A percentile compares a stretch with the other conserved stretches of the same genome.
Conservation (phyloP, 1,284 basidiomycete genomes). For the Mycosarcoma mackinlayi region DNA sequence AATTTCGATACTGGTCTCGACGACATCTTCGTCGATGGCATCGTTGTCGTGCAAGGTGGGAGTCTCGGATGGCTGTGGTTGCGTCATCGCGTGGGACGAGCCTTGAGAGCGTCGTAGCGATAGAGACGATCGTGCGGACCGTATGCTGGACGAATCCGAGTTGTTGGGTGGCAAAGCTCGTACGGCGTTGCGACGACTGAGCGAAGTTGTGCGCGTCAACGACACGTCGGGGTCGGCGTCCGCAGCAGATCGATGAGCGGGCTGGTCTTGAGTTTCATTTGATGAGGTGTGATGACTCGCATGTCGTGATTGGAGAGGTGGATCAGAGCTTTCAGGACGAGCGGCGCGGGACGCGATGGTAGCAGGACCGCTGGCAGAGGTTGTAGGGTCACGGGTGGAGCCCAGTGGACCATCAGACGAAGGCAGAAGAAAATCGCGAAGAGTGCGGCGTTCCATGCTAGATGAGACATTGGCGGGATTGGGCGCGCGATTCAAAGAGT, state of each 20-base stretch:
- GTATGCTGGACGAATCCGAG: conserved; percentile 30
- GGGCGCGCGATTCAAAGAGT: background rate
- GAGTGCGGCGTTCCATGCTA: conserved; percentile 1
- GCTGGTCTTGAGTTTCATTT: background rate
- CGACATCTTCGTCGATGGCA: conserved; percentile 18
- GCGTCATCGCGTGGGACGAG: background rate
- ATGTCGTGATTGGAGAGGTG: background rate
- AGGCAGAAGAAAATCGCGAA: conserved; percentile 15
- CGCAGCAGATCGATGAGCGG: background rate
- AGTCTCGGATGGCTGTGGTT: background rate
- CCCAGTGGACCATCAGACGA: conserved; percentile 1
- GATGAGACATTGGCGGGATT: background rate
- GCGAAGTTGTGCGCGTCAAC: conserved; percentile 24
- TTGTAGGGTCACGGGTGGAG: conserved; percentile 1
- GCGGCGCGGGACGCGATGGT: background rate
- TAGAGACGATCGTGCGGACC: conserved; percentile 25
- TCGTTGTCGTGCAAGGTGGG: conserved; percentile 8
- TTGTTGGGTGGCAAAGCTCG: conserved; percentile 21
- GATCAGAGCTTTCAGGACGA: background rate
- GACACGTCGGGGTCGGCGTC: conserved; percentile 35
- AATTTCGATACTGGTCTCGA: conserved; percentile 32
- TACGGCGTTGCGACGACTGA: conserved; percentile 43
- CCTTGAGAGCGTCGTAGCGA: conserved; percentile 12
- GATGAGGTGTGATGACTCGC: background rate
- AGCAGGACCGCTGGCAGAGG: background rate